Conservation (phyloP, 495 filamentous ascomycete genomes). For the Penicillium cinerascens region DNA sequence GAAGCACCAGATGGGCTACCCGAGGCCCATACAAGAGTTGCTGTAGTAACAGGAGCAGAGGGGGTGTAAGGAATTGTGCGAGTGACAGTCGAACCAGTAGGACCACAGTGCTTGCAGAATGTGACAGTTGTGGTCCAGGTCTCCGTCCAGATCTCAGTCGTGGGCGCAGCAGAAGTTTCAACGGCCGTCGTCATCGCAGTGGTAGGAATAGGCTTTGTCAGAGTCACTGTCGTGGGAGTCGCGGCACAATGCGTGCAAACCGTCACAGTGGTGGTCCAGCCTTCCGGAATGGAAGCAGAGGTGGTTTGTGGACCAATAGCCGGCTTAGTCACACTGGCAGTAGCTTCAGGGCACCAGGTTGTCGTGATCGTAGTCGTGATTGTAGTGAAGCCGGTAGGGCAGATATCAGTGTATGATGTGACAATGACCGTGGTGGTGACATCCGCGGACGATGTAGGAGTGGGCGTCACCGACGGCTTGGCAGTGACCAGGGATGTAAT, state of each 20-base stretch:
- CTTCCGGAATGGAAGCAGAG: slow-evolving; percentile 32
- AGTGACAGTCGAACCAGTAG: slow-evolving; percentile 33
- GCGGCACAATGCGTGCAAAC: slow-evolving; percentile 45
- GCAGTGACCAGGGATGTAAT: slow-evolving; percentile 33
- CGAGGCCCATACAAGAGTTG: neutral
- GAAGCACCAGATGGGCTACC: neutral
- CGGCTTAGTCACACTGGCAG: slow-evolving; percentile 15
- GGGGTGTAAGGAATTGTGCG: slow-evolving; percentile 29
- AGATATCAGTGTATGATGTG: slow-evolving; percentile 43
- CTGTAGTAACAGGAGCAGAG: slow-evolving; percentile 5
- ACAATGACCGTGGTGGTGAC: slow-evolving; percentile 39
- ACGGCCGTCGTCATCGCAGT: slow-evolving; percentile 7
- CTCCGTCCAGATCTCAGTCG: slow-evolving; percentile 31
- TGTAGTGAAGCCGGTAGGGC: slow-evolving; percentile 45
- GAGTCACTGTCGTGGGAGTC: slow-evolving; percentile 40
- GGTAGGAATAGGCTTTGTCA: slow-evolving; percentile 33
- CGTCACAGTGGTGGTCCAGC: slow-evolving; percentile 48
- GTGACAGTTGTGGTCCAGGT: slow-evolving; percentile 41
- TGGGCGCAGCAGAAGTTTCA: slow-evolving; percentile 8
- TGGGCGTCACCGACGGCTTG: slow-evolving; percentile 40
- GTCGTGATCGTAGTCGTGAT: slow-evolving; percentile 40
- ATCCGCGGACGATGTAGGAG: slow-evolving; percentile 25
- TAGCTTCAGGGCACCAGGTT: slow-evolving; percentile 35
- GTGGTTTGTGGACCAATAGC: slow-evolving; percentile 14
- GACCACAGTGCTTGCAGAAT: slow-evolving; percentile 40